Evolutionary conservation across 495 filamentous ascomycete genomes (phyloP).

Genomic region (Aspergillus sclerotiicarbonarius): DNA sequence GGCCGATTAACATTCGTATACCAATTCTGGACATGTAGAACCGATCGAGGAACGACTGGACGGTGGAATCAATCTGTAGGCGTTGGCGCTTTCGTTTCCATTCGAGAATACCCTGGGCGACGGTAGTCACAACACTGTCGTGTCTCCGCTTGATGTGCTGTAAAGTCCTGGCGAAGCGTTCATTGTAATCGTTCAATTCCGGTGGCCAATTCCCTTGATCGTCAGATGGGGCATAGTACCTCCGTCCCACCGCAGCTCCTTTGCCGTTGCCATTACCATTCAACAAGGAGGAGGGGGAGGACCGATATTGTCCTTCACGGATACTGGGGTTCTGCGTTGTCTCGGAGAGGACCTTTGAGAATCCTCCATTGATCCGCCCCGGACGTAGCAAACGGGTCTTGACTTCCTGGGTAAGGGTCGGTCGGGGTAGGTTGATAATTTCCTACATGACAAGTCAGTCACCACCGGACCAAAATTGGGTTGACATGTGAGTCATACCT

Average conservation of each 20-base stretch:
- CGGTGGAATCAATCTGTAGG: constrained; percentile 96
- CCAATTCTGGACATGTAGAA: constrained; percentile 99
- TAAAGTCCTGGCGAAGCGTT: constrained; percentile 77
- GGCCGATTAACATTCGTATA: constrained; percentile 97
- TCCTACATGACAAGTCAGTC: constrained; percentile 54
- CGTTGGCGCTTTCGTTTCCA: constrained; percentile 95
- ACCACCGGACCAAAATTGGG: background rate
- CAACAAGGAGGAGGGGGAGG: constrained; percentile 50
- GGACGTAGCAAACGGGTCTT: constrained; percentile 75
- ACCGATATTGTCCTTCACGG: constrained; percentile 80
- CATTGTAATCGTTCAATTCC: constrained; percentile 91
- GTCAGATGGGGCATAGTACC: constrained; percentile 91
- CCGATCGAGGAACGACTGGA: constrained; percentile 93
- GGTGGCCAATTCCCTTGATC: constrained; percentile 89
- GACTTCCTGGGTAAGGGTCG: constrained; percentile 71
- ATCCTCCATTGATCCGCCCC: constrained; percentile 56
- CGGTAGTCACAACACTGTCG: constrained; percentile 93
- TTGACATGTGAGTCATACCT: constrained; percentile 56
- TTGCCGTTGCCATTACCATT: constrained; percentile 51
- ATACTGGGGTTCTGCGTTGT: constrained; percentile 89
- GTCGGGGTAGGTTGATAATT: constrained; percentile 80
- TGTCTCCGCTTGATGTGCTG: constrained; percentile 93
- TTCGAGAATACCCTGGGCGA: constrained; percentile 92
- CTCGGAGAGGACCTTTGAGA: constrained; percentile 69
- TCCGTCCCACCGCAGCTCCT: constrained; percentile 44